Evolutionary conservation across 345 rosid genomes (phyloP).

Genomic region (Lagerstroemia speciosa): DNA sequence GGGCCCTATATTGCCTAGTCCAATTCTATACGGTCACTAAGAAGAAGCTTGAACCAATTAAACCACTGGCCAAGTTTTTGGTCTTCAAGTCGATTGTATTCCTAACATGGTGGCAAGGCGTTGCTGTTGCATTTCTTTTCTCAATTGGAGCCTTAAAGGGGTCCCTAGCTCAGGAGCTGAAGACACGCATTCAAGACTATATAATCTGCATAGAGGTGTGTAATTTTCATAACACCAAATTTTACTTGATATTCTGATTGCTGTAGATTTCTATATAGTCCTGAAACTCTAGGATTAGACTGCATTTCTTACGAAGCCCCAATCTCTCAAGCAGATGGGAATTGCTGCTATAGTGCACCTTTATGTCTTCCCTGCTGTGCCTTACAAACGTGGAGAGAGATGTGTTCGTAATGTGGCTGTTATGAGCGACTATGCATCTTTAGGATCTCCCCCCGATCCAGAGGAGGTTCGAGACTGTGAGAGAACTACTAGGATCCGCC

Average conservation of each 20-base stretch:
- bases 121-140: constrained; percentile 86
- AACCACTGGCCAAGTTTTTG: constrained; percentile 89
- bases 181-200: constrained; percentile 86
- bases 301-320: background rate
- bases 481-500: constrained; percentile 49
- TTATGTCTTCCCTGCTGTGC: constrained; percentile 80
- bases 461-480: constrained; percentile 89
- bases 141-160: constrained; percentile 83
- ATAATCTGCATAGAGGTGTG: constrained; percentile 88
- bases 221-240: background rate
- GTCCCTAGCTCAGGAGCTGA: constrained; percentile 76
- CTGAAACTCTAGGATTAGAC: background rate
- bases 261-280: constrained; percentile 7
- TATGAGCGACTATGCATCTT: constrained; percentile 84
- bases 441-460: constrained; percentile 82
- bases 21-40: constrained; percentile 86
- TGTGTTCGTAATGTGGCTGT: constrained; percentile 98
- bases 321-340: constrained; percentile 68
- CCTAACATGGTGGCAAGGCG: constrained; percentile 99
- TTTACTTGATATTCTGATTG: background rate
- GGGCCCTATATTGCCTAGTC: constrained; percentile 96
- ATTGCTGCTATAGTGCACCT: constrained; percentile 92
- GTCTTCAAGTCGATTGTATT: constrained; percentile 94
- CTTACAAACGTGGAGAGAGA: constrained; percentile 98
- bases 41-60: constrained; percentile 81